These are phyloP conservation scores for Ascochyta fabae DNA, from an alignment of 2,329 filamentous ascomycete species.

Conservation along the genomic window DNA sequence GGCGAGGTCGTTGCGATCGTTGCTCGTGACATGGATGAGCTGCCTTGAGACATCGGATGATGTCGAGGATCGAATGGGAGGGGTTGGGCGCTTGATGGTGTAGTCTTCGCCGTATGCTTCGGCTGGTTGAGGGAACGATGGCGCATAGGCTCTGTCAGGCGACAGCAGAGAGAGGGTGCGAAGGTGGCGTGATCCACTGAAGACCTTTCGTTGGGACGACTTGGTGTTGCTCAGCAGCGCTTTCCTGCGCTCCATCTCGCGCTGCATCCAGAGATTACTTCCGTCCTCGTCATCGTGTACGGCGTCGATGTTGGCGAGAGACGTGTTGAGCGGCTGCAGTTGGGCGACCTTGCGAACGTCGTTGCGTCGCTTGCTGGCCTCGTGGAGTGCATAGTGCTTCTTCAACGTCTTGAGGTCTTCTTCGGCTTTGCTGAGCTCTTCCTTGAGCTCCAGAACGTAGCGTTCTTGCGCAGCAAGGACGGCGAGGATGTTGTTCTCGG, in stretches of 20 bases:
- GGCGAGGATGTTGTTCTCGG: slow-evolving; percentile 70
- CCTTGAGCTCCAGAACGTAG: slow-evolving; percentile 85
- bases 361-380: slow-evolving; percentile 76
- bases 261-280: slow-evolving; percentile 53
- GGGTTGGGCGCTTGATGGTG: slow-evolving; percentile 19
- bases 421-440: slow-evolving; percentile 87
- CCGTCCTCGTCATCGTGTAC: slow-evolving; percentile 52
- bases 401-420: slow-evolving; percentile 77
- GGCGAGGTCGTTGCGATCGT: slow-evolving; percentile 41
- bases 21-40: slow-evolving; percentile 31
- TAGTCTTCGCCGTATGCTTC: slow-evolving; percentile 43
- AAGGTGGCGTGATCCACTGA: slow-evolving; percentile 68
- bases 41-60: slow-evolving; percentile 42
- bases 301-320: slow-evolving; percentile 40
- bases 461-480: slow-evolving; percentile 92
- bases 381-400: slow-evolving; percentile 79
- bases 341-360: slow-evolving; percentile 64
- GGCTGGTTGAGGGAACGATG: slow-evolving; percentile 48
- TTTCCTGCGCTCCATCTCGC: slow-evolving; percentile 76
- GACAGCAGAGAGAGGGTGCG: slow-evolving; percentile 82
- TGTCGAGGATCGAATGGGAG: slow-evolving; percentile 34
- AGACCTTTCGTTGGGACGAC: slow-evolving; percentile 61
- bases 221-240: slow-evolving; percentile 64
- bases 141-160: slow-evolving; percentile 54
- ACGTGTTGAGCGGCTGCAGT: slow-evolving; percentile 60